Evolutionary conservation across 805 yeast species (phyloP).

Genomic region (Myxozyma monticola): DNA sequence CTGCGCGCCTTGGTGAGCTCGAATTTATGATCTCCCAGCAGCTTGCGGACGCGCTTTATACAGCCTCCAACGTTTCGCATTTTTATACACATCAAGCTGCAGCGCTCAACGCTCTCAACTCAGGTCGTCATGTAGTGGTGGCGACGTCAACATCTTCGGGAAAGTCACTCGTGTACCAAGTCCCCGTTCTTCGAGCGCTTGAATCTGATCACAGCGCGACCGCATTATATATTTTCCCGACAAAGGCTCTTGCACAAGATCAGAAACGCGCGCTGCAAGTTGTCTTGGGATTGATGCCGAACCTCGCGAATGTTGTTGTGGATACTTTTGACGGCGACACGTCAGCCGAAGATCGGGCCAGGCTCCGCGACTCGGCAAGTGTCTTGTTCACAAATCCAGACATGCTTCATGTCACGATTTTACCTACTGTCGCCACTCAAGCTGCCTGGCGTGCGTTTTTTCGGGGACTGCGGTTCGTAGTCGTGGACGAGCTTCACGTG

Average conservation of each 20-base stretch:
- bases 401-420: conserved; percentile 78
- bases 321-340: conserved; percentile 97
- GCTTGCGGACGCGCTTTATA: conserved; percentile 52
- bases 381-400: conserved; percentile 95
- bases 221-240: conserved; percentile 88
- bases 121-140: conserved; percentile 70
- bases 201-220: conserved; percentile 51
- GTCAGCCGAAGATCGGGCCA: conserved; percentile 52
- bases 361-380: conserved; percentile 62
- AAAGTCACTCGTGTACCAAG: conserved; percentile 86
- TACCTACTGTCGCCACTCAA: conserved; percentile 56
- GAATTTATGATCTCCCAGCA: conserved; percentile 52
- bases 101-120: conserved; percentile 59
- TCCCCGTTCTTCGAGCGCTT: conserved; percentile 67
- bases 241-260: conserved; percentile 97
- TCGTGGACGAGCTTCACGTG: conserved; percentile 77
- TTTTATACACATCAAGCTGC: conserved; percentile 81
- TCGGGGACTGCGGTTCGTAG: conserved; percentile 63
- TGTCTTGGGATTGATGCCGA: conserved; percentile 53
- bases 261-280: conserved; percentile 78
- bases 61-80: conserved; percentile 48
- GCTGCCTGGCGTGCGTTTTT: conserved; percentile 69
- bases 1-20: conserved; percentile 46
- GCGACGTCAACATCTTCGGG: conserved; percentile 98
- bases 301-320: conserved; percentile 44